These are phyloP conservation scores for Isabelozyma rhagii DNA, from an alignment of 805 yeast genomes.

Conservation along the genomic window DNA sequence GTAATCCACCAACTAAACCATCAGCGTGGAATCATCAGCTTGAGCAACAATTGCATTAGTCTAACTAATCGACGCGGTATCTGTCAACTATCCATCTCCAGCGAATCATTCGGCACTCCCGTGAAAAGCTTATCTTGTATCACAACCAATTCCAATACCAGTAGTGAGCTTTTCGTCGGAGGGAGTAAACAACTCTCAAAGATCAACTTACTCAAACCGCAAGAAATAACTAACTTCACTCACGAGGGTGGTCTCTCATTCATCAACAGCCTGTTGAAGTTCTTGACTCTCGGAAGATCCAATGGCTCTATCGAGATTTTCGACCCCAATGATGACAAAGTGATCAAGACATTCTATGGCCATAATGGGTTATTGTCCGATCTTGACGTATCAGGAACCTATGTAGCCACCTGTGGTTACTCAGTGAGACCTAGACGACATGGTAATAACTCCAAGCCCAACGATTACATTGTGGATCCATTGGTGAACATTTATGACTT, in stretches of 20 bases:
- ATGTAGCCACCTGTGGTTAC: conserved; percentile 78
- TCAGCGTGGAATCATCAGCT: conserved; percentile 31
- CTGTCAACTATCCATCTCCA: conserved; percentile 13
- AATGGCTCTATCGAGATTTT: conserved; percentile 63
- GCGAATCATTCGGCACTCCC: conserved; percentile 10
- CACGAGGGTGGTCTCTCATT: conserved; percentile 46
- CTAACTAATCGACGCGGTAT: conserved; percentile 36
- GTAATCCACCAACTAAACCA: conserved; percentile 27
- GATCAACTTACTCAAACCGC: conserved; percentile 32
- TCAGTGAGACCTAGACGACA: conserved; percentile 56
- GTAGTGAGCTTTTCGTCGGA: conserved; percentile 28
- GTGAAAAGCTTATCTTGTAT: conserved; percentile 23
- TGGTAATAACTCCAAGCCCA: conserved; percentile 24
- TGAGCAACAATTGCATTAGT: conserved; percentile 27
- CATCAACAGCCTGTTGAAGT: conserved; percentile 45
- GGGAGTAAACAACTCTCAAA: conserved; percentile 21
- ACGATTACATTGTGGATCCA: conserved; percentile 56
- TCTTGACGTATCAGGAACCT: conserved; percentile 61
- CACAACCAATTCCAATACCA: conserved; percentile 27
- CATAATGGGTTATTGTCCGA: conserved; percentile 63
- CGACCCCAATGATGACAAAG: conserved; percentile 49
- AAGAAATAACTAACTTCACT: conserved; percentile 17
- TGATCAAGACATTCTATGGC: conserved; percentile 53
- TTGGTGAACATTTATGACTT: conserved; percentile 80
- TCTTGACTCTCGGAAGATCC: conserved; percentile 54